These are phyloP conservation scores for Poa pratensis DNA, from an alignment of 176 grass and related monocot genomes.

Conservation along the genomic window DNA sequence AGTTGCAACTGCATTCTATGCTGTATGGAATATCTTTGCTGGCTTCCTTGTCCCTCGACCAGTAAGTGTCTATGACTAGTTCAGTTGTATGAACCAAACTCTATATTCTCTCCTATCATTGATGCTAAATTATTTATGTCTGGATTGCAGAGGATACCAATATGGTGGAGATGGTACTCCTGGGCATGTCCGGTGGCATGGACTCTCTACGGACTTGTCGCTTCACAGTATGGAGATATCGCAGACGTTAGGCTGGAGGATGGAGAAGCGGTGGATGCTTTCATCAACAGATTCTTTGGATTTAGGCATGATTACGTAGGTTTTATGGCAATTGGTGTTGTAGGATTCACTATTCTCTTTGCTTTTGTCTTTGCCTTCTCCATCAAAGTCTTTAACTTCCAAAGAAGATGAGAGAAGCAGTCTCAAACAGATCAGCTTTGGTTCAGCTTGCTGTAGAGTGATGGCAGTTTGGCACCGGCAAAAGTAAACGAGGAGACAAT, in stretches of 20 bases:
- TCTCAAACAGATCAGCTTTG: not conserved
- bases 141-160: slow-evolving; percentile 84
- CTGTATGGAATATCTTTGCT: slow-evolving; percentile 93
- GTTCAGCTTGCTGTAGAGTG: slow-evolving; percentile 9
- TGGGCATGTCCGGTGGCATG: slow-evolving; percentile 90
- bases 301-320: slow-evolving; percentile 72
- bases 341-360: slow-evolving; percentile 65
- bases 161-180: slow-evolving; percentile 98
- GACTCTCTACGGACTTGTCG: slow-evolving; percentile 88
- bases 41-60: slow-evolving; percentile 84
- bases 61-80: slow-evolving; percentile 49
- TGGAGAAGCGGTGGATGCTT: slow-evolving; percentile 58
- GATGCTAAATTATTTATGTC: slow-evolving; percentile 29
- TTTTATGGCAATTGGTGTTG: slow-evolving; percentile 68
- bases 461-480: not conserved
- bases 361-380: slow-evolving; percentile 65
- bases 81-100: slow-evolving; percentile 13
- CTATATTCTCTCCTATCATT: not conserved
- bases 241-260: not conserved
- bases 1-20: slow-evolving; percentile 86
- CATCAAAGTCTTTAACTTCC: slow-evolving; percentile 72
- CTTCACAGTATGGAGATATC: slow-evolving; percentile 81
- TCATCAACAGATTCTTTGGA: slow-evolving; percentile 61
- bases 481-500: slow-evolving; percentile 16
- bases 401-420: slow-evolving; percentile 51